Evolutionary conservation across 352 stramenopile species (phyloP), one percentile per base, ranked within the genome.

Genomic region (Phytophthora aleatoria): DNA sequence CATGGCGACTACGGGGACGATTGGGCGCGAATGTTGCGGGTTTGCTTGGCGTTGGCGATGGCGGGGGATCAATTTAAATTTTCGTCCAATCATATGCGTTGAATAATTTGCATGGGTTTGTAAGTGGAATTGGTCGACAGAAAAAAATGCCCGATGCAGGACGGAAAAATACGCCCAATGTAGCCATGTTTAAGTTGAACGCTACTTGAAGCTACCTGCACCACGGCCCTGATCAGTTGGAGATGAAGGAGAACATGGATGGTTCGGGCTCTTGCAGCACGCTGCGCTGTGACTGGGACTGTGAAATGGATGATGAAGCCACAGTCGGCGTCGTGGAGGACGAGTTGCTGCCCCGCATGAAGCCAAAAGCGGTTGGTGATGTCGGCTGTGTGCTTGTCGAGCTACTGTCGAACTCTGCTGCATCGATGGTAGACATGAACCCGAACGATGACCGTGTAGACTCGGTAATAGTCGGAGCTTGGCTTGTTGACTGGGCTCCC

Each of bases 181-280:
- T 28, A 39, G 33, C 35, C 35, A 57, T 24, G 20, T 15, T 31
- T 39, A 20, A 13, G 26, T 38, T 12, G 9, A 33, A 27, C n/a
- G 30, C 45, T 51, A 20, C 20, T 20, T 20, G 20, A 20, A 20
- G 20, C 20, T 20, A 20, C 20, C 20, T 1, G 20, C 20, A 20
- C 20, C 20, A 1, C 0, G 20, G 20, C 31, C 20, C 35, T 54
- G 45, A 5, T 67, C 47, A 77, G 50, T 75, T 83, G 5, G 71
- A 85, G 35, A 89, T 89, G 60, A 89, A 89, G 8, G 77, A 83
- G 45, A 89, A 89, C 67, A 83, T 81, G 38, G 79, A 89, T 43
- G 68, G 57, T 33, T 67, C 66, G 9, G 69, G 64, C 8, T 74
- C 58, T 38, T 68, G 61, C 11, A 76, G 42, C 2, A 69, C 49